Base-by-base conservation (phyloP, 1,284 basidiomycete species). In the Moesziomyces aphidis region DNA sequence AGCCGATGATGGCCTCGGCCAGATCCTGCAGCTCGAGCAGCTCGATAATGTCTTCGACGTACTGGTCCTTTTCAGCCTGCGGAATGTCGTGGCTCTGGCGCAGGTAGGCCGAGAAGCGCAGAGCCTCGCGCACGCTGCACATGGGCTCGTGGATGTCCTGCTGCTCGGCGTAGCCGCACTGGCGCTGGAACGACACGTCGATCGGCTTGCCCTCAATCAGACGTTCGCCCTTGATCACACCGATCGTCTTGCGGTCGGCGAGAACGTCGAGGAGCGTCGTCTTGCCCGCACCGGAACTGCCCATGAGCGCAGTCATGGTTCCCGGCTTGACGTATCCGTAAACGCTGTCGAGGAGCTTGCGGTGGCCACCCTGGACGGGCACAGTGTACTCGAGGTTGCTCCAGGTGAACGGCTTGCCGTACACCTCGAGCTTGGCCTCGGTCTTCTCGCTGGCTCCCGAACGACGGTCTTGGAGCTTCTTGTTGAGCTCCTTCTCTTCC, bases 131-230 rank as follows among this genome's bases (percentile, higher is more conserved):
- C 8, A 96, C 93, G 8, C 91, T 89, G 6, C 93, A 89, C 13
- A 92, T 93, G 68, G 89, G 91, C 85, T 94, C 92, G 83, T 95
- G 94, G 34, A 83, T 75, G 79, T 95, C 93, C 89, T 92, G 91
- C 85, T 94, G 93, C 81, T 94, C 91, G 39, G 91, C 92, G 50
- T 79, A 82, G 47, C 87, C 89, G 45, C 88, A 89, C 46, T 87
- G 87, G 60, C 89, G 86, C 79, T 91, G 90, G 88, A 95, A 95
- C 72, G 92, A 91, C 13, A 86, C 75, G 2, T 92, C 92, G 42
- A 92, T 88, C 5, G 87, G 85, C 48, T 89, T 88, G 0, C 93
- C 94, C 70, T 93, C 91, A 74, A 96, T 91, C 52, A 93, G 88
- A 55, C 90, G 88, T 50, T 93, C 89, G 0, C 94, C 94, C 1